Percentiles rank a stretch among this genome's conserved stretches.
Conservation (phyloP, 139 green algal genomes). For the Tetradesmus obliquus region DNA sequence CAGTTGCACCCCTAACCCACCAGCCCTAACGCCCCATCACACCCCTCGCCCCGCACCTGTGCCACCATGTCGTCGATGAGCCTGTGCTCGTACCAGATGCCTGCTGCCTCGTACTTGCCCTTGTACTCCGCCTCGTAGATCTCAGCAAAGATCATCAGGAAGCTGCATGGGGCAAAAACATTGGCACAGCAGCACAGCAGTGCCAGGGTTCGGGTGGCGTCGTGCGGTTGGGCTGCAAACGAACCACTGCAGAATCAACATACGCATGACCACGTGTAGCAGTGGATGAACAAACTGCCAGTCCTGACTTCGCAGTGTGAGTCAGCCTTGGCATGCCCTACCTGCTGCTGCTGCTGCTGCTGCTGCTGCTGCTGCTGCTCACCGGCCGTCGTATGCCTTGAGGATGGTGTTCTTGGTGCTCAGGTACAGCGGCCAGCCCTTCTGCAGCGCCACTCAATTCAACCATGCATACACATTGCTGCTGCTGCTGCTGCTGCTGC, state of each 20-base stretch:
- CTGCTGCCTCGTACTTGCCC: conserved; percentile 82
- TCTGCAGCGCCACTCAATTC: conserved; percentile 59
- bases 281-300: too few species aligned
- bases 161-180: conserved; percentile 61
- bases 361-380: background rate
- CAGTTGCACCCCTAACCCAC: too few species aligned
- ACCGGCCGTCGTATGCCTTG: conserved; percentile 93
- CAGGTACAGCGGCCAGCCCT: conserved; percentile 92
- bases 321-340: too few species aligned
- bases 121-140: conserved; percentile 91
- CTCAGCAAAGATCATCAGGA: conserved; percentile 89
- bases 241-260: too few species aligned
- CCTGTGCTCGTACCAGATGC: conserved; percentile 97
- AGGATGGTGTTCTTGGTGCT: conserved; percentile 99
- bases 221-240: too few species aligned
- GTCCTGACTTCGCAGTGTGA: too few species aligned
- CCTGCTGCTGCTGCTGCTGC: too few species aligned
- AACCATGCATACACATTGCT: conserved; percentile 87
- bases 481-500: conserved; percentile 26
- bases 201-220: background rate
- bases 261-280: too few species aligned
- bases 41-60: conserved; percentile 52
- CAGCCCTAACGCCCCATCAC: too few species aligned
- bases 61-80: conserved; percentile 99
- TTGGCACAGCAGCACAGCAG: background rate